Base-by-base conservation (phyloP, 78 protist species). In the Thecamonas trahens region DNA sequence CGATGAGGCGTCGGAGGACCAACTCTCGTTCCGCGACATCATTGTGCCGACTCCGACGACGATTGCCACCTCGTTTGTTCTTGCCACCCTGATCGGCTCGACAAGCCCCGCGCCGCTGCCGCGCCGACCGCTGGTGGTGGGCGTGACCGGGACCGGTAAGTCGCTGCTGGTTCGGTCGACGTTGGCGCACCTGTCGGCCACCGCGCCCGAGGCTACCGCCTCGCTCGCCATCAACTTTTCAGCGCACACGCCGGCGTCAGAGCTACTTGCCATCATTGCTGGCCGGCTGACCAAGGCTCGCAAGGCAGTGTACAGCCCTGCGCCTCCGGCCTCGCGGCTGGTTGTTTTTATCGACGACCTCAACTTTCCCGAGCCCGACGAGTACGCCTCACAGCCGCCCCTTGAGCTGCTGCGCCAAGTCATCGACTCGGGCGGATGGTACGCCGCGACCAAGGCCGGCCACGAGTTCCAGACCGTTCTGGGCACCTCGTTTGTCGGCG, bases 141-240 rank as follows among this genome's bases (percentile, higher is more conserved):
- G 95, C 3, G 50, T 50, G n/a, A 81, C 93, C 11, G 95, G 95
- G 2, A 73, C 63, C 7, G 95, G 93, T 39, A 91, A 91, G 82
- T 44, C 89, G 0, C 79, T 74, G 32, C 50, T 82, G 18, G 70
- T 67, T 18, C 4, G 14, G 26, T 57, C 54, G 13, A 35, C 13
- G 1, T 20, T 76, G 3, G 35, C 35, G 58, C 4, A 5, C 11
- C 28, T 52, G 58, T 5, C 3, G 58, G 58, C 4, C 6, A 2
- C 34, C 20, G 6, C 8, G 18, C 62, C 62, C 62, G 5, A 58
- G 39, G 35, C n/a, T n/a, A 52, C n/a, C n/a, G 29, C 28, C 29
- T 37, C 78, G 32, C 0, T 61, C 50, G 26, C 57, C 55, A 42
- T 93, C 72, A 85, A 63, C 61, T 89, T 93, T 72, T 74, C 89